These are phyloP conservation scores for Pythium chondricola DNA, from an alignment of 352 stramenopile genomes.

Conservation along the genomic window DNA sequence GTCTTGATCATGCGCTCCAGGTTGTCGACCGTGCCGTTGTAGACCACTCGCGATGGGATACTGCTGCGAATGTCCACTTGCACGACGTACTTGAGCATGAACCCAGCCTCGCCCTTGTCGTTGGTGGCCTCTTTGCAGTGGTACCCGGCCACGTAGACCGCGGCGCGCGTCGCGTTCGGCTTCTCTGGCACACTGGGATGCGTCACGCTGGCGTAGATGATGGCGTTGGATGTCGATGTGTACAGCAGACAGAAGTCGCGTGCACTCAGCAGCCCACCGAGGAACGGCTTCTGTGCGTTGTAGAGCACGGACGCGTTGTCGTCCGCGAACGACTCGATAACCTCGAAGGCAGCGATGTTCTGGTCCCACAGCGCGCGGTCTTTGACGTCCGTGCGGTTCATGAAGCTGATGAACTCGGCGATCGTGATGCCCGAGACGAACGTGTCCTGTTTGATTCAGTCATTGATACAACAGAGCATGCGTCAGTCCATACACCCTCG, in stretches of 20 bases:
- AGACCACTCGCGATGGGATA: conserved; percentile 39
- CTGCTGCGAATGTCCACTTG: conserved; percentile 48
- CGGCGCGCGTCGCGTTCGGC: conserved; percentile 25
- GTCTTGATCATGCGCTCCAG: conserved; percentile 55
- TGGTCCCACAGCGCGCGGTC: conserved; percentile 43
- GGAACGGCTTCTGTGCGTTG: conserved; percentile 52
- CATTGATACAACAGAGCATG: too few relatives aligned
- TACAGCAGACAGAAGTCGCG: conserved; percentile 55
- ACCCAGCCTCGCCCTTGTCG: conserved; percentile 22
- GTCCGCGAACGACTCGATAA: conserved; percentile 38
- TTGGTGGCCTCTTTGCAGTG: conserved; percentile 25
- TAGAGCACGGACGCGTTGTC: conserved; percentile 29
- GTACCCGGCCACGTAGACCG: conserved; percentile 39
- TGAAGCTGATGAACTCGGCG: conserved; percentile 32
- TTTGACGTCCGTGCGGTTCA: conserved; percentile 34
- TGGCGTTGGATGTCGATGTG: conserved; percentile 15
- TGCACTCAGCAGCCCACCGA: conserved; percentile 43
- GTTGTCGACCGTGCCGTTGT: conserved; percentile 55
- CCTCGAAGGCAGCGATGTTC: conserved; percentile 40
- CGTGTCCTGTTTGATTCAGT: conserved; percentile 36
- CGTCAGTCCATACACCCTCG: too few relatives aligned
- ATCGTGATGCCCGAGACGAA: conserved; percentile 37
- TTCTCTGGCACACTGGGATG: conserved; percentile 32
- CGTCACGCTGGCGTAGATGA: conserved; percentile 37
- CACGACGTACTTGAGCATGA: conserved; percentile 42